A percentile compares a stretch with the other conserved stretches of the same genome.
Evolutionary conservation across 345 rosid species (phyloP).

Genomic region (Sonneratia caseolaris): DNA sequence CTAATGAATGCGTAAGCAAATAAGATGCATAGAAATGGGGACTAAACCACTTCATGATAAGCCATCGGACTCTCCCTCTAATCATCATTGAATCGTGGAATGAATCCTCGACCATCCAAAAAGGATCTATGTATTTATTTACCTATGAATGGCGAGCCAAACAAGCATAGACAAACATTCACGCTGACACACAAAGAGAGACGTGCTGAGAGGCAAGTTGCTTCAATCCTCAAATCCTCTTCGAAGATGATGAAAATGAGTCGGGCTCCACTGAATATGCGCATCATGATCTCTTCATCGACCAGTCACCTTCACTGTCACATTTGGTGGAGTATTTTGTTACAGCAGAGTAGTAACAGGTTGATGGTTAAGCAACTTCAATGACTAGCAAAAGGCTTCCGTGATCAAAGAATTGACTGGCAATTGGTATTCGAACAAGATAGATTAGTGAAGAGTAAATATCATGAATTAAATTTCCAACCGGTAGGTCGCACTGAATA

Average conservation of each 20-base stretch:
- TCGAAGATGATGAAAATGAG: not conserved
- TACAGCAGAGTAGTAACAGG: constrained; percentile 12
- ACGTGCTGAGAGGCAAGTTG: not conserved
- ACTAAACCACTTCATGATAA: not conserved
- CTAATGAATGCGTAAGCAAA: not conserved
- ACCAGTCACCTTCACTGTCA: constrained; percentile 16
- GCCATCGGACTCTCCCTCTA: not conserved
- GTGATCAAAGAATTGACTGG: not conserved
- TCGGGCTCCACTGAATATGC: constrained; percentile 10
- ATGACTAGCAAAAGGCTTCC: constrained; percentile 10
- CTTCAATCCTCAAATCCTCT: not conserved
- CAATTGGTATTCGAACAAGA: not conserved
- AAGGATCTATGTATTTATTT: constrained; percentile 3
- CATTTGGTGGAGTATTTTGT: constrained; percentile 2
- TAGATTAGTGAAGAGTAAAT: too few relatives aligned
- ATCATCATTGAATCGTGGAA: constrained; percentile 19
- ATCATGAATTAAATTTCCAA: too few relatives aligned
- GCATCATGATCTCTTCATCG: constrained; percentile 1
- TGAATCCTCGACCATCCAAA: constrained; percentile 20
- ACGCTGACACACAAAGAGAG: too few relatives aligned
- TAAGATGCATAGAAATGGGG: constrained; percentile 1
- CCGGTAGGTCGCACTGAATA: too few relatives aligned
- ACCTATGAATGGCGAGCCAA: not conserved
- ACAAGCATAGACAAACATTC: not conserved
- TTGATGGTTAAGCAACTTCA: constrained; percentile 12